A percentile compares a stretch with the other conserved stretches of the same genome.
Conservation (phyloP, 768 basidiomycete species). For the Rhodotorula graminis region DNA sequence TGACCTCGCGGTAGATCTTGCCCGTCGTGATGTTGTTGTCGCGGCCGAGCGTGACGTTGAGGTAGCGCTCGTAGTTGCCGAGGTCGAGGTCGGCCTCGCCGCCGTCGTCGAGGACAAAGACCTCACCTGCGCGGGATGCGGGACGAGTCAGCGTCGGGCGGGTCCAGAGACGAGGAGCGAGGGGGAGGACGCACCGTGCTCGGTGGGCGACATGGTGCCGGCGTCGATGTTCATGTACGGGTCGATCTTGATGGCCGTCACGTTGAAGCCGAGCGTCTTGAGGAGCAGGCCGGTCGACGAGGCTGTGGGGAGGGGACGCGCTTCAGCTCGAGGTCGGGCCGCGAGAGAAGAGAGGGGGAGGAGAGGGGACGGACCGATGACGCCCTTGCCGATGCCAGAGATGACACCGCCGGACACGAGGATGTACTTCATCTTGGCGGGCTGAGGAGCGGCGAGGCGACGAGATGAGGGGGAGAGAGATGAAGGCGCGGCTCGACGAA, state of each 20-base stretch:
- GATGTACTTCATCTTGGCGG: slow-evolving; percentile 72
- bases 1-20: slow-evolving; percentile 94
- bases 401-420: slow-evolving; percentile 94
- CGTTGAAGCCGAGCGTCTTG: slow-evolving; percentile 91
- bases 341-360: neutral
- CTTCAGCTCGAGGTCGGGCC: neutral
- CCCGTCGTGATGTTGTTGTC: slow-evolving; percentile 99
- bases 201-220: slow-evolving; percentile 96
- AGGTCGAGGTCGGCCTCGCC: slow-evolving; percentile 97
- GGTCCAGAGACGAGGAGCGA: neutral
- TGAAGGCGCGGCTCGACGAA: neutral
- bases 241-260: slow-evolving; percentile 99
- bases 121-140: slow-evolving; percentile 63
- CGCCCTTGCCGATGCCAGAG: slow-evolving; percentile 98
- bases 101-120: slow-evolving; percentile 95
- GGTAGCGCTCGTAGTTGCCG: slow-evolving; percentile 96
- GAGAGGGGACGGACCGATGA: slow-evolving; percentile 66
- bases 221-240: slow-evolving; percentile 99
- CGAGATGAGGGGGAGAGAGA: neutral
- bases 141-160: neutral
- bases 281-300: slow-evolving; percentile 93
- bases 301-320: slow-evolving; percentile 53
- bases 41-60: slow-evolving; percentile 84
- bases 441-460: slow-evolving; percentile 42
- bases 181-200: slow-evolving; percentile 65